Conservation (phyloP, 108 stramenopile genomes). For the Asterionellopsis glacialis region DNA sequence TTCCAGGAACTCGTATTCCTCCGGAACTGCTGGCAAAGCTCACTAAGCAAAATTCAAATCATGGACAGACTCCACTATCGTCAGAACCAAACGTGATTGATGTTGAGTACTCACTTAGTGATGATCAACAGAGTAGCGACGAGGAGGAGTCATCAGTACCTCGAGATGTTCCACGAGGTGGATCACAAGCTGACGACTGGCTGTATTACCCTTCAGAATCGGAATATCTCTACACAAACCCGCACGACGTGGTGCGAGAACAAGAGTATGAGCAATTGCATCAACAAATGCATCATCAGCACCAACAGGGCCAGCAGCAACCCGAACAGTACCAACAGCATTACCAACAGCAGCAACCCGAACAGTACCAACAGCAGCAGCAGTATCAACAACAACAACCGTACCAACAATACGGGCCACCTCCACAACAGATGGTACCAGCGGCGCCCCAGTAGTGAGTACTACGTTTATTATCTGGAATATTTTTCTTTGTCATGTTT, state of each 20-base stretch:
- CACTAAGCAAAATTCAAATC: no score
- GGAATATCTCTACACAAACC: conserved; percentile 18
- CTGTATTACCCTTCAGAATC: conserved; percentile 1
- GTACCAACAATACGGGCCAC: neutral
- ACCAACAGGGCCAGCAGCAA: neutral
- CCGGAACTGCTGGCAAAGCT: no score
- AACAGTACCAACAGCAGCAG: neutral
- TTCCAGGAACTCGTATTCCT: no score
- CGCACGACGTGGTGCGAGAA: conserved; percentile 54
- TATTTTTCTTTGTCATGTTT: no score
- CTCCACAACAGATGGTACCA: no score
- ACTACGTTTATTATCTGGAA: no score
- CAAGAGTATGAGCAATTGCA: conserved; percentile 63
- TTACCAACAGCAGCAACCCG: neutral
- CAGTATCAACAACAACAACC: no score
- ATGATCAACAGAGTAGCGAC: neutral
- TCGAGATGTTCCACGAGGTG: conserved; percentile 8
- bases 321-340: neutral
- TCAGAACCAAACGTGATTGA: neutral
- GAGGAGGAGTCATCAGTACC: no score
- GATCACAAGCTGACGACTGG: conserved; percentile 8
- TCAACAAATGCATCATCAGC: conserved; percentile 39
- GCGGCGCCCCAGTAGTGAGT: no score
- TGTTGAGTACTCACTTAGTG: neutral
- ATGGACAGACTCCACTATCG: no score